phyloP scores from a whole-genome alignment of 1,284 basidiomycete genomes.

The Malassezia sympodialis region DNA sequence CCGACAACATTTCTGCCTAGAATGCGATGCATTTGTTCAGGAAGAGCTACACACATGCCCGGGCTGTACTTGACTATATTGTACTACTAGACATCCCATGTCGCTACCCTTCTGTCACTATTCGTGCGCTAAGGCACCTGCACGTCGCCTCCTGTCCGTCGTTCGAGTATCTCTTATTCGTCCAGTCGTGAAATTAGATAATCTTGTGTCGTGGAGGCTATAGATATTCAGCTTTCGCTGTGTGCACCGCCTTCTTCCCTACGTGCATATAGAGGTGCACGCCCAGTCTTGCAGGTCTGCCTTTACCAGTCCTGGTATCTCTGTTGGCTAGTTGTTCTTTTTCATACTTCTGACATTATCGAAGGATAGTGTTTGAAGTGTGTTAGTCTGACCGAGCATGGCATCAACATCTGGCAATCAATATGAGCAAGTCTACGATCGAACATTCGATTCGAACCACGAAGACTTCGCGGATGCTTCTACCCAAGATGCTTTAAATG shows the following conservation, averaged over 20 bases:
- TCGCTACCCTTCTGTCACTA: neutral
- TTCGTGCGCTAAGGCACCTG: neutral
- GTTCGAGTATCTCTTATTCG: neutral
- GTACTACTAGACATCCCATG: neutral
- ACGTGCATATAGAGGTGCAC: neutral
- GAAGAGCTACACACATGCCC: conserved; percentile 42
- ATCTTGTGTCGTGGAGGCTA: neutral
- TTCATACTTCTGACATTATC: neutral
- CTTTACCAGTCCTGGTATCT: neutral
- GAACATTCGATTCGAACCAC: neutral
- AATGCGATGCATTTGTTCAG: conserved; percentile 46
- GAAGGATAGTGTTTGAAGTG: neutral
- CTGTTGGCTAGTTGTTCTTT: neutral
- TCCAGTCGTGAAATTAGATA: neutral
- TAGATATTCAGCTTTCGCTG: neutral
- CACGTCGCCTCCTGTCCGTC: neutral
- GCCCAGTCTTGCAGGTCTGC: neutral
- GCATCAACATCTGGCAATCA: neutral
- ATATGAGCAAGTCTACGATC: neutral
- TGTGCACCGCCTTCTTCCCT: neutral
- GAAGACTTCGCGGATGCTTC: neutral
- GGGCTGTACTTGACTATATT: conserved; percentile 23
- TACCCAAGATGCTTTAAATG: neutral
- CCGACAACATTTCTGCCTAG: conserved; percentile 36
- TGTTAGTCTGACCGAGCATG: neutral